Conservation (phyloP, 2,329 filamentous ascomycete genomes). For the Exophiala viscosa region DNA sequence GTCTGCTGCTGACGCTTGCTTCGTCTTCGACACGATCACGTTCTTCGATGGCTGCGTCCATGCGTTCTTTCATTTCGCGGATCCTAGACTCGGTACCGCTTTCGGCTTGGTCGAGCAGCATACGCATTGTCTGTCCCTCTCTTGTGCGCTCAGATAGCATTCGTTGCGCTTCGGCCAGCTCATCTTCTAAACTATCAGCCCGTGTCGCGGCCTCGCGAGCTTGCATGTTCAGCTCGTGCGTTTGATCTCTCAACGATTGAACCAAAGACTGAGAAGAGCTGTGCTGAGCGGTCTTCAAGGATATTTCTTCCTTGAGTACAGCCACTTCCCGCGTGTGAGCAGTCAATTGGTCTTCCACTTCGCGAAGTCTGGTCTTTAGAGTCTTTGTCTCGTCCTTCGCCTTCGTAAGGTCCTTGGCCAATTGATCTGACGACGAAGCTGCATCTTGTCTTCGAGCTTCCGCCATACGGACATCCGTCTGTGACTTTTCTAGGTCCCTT, state of each 20-base stretch:
- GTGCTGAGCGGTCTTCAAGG: conserved; percentile 82
- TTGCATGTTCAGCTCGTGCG: conserved; percentile 80
- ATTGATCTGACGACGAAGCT: conserved; percentile 68
- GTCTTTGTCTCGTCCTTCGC: conserved; percentile 66
- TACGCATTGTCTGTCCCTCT: conserved; percentile 91
- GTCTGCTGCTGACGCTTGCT: conserved; percentile 70
- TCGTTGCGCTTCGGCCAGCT: conserved; percentile 81
- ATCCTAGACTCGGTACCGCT: conserved; percentile 75
- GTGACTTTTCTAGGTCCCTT: conserved; percentile 69
- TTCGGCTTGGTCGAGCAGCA: conserved; percentile 81
- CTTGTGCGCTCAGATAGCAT: conserved; percentile 82
- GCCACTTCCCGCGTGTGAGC: conserved; percentile 66
- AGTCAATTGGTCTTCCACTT: conserved; percentile 70
- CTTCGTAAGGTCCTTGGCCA: conserved; percentile 64
- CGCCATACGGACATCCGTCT: conserved; percentile 71
- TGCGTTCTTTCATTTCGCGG: conserved; percentile 79
- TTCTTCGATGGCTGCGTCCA: conserved; percentile 91
- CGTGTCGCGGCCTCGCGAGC: conserved; percentile 83
- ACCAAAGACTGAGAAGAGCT: conserved; percentile 79
- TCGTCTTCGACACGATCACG: conserved; percentile 91
- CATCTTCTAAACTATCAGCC: conserved; percentile 84
- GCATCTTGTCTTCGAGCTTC: conserved; percentile 78
- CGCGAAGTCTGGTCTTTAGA: conserved; percentile 57
- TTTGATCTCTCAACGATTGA: conserved; percentile 89
- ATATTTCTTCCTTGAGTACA: conserved; percentile 70